These are phyloP conservation scores for Lentinula sp. DNA, from an alignment of 768 basidiomycete species.

Conservation along the genomic window DNA sequence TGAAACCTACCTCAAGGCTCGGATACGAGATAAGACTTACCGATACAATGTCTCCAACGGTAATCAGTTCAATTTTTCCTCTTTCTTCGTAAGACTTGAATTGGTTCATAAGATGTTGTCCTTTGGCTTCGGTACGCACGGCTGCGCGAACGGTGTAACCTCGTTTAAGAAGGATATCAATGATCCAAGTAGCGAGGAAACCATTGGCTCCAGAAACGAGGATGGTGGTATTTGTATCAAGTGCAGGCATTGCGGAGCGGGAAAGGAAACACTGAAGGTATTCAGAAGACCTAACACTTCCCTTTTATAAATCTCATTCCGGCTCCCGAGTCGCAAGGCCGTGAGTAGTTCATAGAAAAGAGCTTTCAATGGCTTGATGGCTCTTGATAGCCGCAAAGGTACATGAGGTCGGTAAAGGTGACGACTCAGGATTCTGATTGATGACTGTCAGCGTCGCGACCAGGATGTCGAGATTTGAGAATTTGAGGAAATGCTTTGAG, in stretches of 20 bases:
- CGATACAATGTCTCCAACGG: conserved; percentile 53
- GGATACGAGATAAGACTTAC: conserved; percentile 21
- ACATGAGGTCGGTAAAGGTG: too few relatives aligned
- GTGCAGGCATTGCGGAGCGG: conserved; percentile 24
- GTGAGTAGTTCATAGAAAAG: not conserved
- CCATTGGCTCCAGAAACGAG: conserved; percentile 40
- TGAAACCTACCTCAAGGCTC: not conserved
- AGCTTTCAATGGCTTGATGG: too few relatives aligned
- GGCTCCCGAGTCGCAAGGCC: not conserved
- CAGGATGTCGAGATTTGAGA: too few relatives aligned
- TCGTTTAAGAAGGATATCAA: conserved; percentile 32
- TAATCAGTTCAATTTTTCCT: conserved; percentile 43
- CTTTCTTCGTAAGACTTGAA: conserved; percentile 38
- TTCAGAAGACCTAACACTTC: not conserved
- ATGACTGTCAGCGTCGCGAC: too few relatives aligned
- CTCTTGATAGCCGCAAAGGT: too few relatives aligned
- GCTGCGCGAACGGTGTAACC: conserved; percentile 51
- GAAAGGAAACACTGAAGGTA: not conserved
- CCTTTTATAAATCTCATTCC: not conserved
- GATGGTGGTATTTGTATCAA: conserved; percentile 21
- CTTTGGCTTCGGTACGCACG: conserved; percentile 45
- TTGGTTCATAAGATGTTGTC: conserved; percentile 37
- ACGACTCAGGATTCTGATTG: too few relatives aligned
- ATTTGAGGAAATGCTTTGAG: too few relatives aligned
- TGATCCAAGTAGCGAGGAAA: conserved; percentile 30